Conservation (phyloP, 306 rosid species). For the Vigna reflexopilosa region DNA sequence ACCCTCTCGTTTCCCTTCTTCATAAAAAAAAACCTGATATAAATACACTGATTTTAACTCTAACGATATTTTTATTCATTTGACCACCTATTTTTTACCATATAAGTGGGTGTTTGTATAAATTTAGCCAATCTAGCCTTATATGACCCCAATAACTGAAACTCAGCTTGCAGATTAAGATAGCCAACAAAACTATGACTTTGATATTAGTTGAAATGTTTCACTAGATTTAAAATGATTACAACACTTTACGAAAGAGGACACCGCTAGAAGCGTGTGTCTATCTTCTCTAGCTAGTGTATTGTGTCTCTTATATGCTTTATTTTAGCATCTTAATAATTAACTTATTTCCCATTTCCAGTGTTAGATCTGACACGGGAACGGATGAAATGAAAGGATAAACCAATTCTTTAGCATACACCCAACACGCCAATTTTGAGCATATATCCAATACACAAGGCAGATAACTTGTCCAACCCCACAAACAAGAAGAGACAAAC, state of each 20-base stretch:
- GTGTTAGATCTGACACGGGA: conserved; percentile 6
- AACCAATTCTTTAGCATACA: conserved; percentile 10
- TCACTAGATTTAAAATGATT: conserved; percentile 9
- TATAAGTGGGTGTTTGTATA: neutral
- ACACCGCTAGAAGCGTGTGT: neutral
- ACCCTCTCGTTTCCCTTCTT: neutral
- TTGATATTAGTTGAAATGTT: conserved; percentile 5
- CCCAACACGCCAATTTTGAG: conserved; percentile 13
- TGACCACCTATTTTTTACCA: neutral
- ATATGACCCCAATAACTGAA: conserved; percentile 6
- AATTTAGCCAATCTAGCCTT: neutral
- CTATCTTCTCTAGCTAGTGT: conserved; percentile 6
- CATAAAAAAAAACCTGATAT: neutral
- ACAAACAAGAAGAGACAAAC: conserved; percentile 21
- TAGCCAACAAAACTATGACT: conserved; percentile 4
- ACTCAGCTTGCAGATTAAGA: conserved; percentile 9
- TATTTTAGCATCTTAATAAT: neutral
- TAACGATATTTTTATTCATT: neutral
- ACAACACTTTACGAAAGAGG: neutral
- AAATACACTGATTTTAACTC: neutral
- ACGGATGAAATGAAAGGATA: conserved; percentile 6
- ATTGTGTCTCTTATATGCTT: neutral
- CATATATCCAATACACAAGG: neutral
- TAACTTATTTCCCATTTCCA: conserved; percentile 9
- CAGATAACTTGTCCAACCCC: conserved; percentile 21